Base-by-base conservation (phyloP, 345 rosid species). In the Passiflora organensis region DNA sequence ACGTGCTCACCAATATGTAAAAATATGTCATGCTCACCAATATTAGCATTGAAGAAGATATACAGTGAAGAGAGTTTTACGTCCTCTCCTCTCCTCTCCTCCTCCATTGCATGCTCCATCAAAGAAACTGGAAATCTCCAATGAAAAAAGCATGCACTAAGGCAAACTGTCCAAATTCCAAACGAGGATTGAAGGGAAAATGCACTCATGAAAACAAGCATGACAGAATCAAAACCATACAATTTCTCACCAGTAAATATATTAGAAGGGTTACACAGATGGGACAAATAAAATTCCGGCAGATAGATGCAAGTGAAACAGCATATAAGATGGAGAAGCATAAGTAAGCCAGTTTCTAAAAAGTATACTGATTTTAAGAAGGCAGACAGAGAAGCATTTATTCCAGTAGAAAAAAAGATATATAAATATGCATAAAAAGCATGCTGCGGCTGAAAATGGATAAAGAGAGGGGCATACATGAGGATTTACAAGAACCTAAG, bases 401-500 rank as follows among this genome's bases (percentile, higher is more conserved):
- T 10, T 14, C 13, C 39, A 6, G 24, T 24, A n/a, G 17, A 42
- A 12, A 14, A 1, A 49, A 18, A 41, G 47, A 19, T 32, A 20
- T 23, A 12, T 15, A 32, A n/a, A n/a, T 5, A 41, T 36, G 34
- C 11, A 58, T 17, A 13, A 14, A 20, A 23, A 49, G 15, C 20
- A 3, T n/a, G n/a, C n/a, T n/a, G n/a, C n/a, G n/a, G n/a, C n/a
- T n/a, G n/a, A n/a, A 15, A 50, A 9, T 23, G 1, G 21, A 14
- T 23, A 16, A 23, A 46, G 17, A 10, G 24, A 22, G 18, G n/a
- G n/a, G n/a, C n/a, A 6, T 51, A 42, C 41, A 8, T 19, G 38
- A 51, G 25, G 41, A 60, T 50, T 60, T 42, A 51, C 64, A 60
- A 14, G 42, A 60, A 42, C 13, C 48, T n/a, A 18, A 5, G 42